phyloP scores from a whole-genome alignment of 2,329 filamentous ascomycete genomes.

The Pyrenochaeta sp. region DNA sequence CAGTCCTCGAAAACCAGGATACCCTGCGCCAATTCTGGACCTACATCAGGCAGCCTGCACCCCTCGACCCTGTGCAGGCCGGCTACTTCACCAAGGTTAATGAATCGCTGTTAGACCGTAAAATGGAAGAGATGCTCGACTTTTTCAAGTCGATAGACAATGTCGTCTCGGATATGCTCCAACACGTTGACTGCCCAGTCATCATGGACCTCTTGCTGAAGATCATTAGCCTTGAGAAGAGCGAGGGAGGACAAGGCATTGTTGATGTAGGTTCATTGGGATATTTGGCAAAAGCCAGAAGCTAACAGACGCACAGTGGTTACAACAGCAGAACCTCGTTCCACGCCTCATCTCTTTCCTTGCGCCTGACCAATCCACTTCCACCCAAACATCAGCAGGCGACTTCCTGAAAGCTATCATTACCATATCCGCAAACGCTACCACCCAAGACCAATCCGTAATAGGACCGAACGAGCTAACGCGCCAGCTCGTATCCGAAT shows the following conservation, averaged over 20 bases:
- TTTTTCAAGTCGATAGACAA: constrained; percentile 85
- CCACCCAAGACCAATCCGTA: constrained; percentile 97
- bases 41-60: constrained; percentile 83
- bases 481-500: constrained; percentile 86
- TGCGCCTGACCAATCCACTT: constrained; percentile 82
- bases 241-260: constrained; percentile 88
- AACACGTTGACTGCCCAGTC: constrained; percentile 96
- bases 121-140: constrained; percentile 95
- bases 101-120: constrained; percentile 95
- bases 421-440: constrained; percentile 97
- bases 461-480: constrained; percentile 98
- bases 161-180: constrained; percentile 83
- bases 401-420: constrained; percentile 99
- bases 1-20: constrained; percentile 83
- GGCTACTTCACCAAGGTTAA: constrained; percentile 99
- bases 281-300: neutral
- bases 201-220: constrained; percentile 97
- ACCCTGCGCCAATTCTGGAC: constrained; percentile 88
- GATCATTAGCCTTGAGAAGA: constrained; percentile 95
- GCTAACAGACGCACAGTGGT: constrained; percentile 69
- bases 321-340: constrained; percentile 88
- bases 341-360: constrained; percentile 87
- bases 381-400: constrained; percentile 94
- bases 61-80: constrained; percentile 90
- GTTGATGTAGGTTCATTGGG: constrained; percentile 76